phyloP scores from a whole-genome alignment of 805 yeast species.

The Vanderwaltozyma yarrowii region DNA sequence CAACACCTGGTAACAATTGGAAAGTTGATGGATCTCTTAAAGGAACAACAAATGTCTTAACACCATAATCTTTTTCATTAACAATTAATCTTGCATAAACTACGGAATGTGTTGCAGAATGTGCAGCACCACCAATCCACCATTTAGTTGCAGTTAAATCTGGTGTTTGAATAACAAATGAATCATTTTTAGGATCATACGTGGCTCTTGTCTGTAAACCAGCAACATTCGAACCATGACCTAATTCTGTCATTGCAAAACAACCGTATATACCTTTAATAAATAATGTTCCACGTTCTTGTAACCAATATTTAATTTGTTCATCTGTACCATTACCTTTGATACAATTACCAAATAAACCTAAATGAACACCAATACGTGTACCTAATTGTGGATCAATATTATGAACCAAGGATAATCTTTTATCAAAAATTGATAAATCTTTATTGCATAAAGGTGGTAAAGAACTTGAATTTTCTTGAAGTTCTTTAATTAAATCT shows the following conservation, averaged over 20 bases:
- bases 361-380: constrained; percentile 80
- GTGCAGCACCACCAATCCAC: constrained; percentile 99
- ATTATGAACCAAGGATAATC: constrained; percentile 49
- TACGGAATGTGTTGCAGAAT: constrained; percentile 81
- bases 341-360: constrained; percentile 70
- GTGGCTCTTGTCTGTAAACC: constrained; percentile 89
- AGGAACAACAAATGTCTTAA: constrained; percentile 86
- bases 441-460: constrained; percentile 18
- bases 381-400: constrained; percentile 76
- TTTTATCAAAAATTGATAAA: constrained; percentile 38
- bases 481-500: constrained; percentile 21
- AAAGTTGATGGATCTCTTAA: constrained; percentile 61
- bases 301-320: constrained; percentile 78
- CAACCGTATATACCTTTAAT: constrained; percentile 69
- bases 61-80: constrained; percentile 80
- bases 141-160: constrained; percentile 90
- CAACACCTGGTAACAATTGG: constrained; percentile 65
- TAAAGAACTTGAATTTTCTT: constrained; percentile 8
- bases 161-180: constrained; percentile 74
- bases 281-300: constrained; percentile 50
- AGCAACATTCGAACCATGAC: constrained; percentile 91
- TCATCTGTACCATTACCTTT: constrained; percentile 82
- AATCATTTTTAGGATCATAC: constrained; percentile 52
- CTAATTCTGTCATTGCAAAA: constrained; percentile 88
- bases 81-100: constrained; percentile 78